These are phyloP conservation scores for Monosporascus sp. DNA, from an alignment of 2,329 filamentous ascomycete genomes.

Conservation along the genomic window DNA sequence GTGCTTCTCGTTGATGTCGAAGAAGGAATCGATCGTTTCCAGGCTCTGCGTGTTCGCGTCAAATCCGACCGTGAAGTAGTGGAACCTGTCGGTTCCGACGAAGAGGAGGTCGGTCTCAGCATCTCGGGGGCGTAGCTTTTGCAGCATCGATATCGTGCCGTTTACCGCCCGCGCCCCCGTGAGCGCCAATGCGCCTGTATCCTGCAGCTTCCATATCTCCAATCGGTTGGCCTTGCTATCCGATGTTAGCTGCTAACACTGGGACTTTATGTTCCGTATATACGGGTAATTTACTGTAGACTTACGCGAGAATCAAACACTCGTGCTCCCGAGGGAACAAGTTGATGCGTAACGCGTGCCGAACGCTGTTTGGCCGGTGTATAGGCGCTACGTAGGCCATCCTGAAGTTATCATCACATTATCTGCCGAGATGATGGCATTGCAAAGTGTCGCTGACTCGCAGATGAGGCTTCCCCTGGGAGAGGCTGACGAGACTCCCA, in stretches of 20 bases:
- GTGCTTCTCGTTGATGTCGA: conserved; percentile 52
- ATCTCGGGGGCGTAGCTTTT: conserved; percentile 71
- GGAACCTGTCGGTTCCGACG: conserved; percentile 81
- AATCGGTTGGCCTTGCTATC: conserved; percentile 76
- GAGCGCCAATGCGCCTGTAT: conserved; percentile 58
- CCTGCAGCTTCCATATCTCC: conserved; percentile 72
- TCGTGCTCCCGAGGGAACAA: conserved; percentile 72
- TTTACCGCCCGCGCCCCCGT: conserved; percentile 65
- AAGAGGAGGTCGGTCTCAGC: conserved; percentile 80
- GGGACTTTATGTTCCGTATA: background rate
- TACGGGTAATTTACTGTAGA: conserved; percentile 7
- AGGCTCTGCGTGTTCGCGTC: conserved; percentile 52
- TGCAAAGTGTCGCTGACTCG: background rate
- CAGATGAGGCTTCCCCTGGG: background rate
- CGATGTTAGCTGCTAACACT: conserved; percentile 23
- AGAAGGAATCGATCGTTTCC: conserved; percentile 46
- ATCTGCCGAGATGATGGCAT: conserved; percentile 5
- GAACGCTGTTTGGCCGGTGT: conserved; percentile 84
- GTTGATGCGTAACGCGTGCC: conserved; percentile 77
- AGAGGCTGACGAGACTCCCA: background rate
- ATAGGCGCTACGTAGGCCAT: conserved; percentile 97
- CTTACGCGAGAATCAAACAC: conserved; percentile 84
- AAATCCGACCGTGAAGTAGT: conserved; percentile 90
- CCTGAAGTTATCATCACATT: conserved; percentile 20
- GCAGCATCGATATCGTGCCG: conserved; percentile 80